Evolutionary conservation across 176 grass and related monocot species (phyloP).

Genomic region (Cymbopogon citratus): DNA sequence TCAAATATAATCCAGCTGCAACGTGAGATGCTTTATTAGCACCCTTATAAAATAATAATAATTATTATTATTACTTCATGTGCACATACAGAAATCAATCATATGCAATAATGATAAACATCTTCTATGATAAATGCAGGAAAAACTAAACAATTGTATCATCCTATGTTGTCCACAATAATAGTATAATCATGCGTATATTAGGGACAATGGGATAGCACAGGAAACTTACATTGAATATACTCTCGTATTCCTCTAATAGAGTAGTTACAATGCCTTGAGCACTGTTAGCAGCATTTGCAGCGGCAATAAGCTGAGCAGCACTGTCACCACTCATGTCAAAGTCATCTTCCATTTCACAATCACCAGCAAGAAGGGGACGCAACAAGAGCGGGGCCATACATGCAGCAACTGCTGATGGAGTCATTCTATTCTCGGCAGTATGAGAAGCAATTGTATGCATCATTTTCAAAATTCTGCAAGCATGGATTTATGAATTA

Average conservation of each 20-base stretch:
- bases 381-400: slow-evolving; percentile 98
- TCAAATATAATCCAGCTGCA: neutral
- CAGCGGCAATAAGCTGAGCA: slow-evolving; percentile 97
- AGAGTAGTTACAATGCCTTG: slow-evolving; percentile 87
- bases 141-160: neutral
- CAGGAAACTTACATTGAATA: slow-evolving; percentile 79
- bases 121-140: neutral
- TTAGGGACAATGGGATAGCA: slow-evolving; percentile 13
- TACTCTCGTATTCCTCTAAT: slow-evolving; percentile 80
- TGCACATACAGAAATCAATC: neutral
- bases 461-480: slow-evolving; percentile 98
- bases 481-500: slow-evolving; percentile 25
- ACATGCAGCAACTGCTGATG: slow-evolving; percentile 96
- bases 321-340: slow-evolving; percentile 70
- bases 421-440: slow-evolving; percentile 82
- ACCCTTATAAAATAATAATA: neutral
- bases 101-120: neutral
- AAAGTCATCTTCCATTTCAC: slow-evolving; percentile 94
- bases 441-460: slow-evolving; percentile 74
- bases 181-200: neutral
- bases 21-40: neutral
- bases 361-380: slow-evolving; percentile 97
- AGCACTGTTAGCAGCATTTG: slow-evolving; percentile 96
- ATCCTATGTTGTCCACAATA: slow-evolving; percentile 7
- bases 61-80: neutral